A percentile compares a stretch with the other conserved stretches of the same genome.
phyloP scores from a whole-genome alignment of 257 asterid genomes.

The Leonotis leonurus region DNA sequence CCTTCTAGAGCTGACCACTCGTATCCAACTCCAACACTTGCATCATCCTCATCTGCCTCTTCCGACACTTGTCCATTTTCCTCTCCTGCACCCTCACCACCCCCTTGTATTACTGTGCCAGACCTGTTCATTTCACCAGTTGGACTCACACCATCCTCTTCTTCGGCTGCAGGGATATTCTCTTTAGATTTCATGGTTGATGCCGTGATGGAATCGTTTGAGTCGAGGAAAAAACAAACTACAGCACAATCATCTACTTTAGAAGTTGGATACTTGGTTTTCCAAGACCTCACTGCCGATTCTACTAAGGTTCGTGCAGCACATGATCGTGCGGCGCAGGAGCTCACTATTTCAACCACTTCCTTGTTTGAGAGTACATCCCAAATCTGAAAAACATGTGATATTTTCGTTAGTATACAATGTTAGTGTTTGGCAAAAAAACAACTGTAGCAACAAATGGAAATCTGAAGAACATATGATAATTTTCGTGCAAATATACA shows the following conservation, averaged over 20 bases:
- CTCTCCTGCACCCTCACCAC: too few species aligned
- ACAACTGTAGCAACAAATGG: not conserved
- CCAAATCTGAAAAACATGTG: constrained; percentile 74
- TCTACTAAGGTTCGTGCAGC: constrained; percentile 63
- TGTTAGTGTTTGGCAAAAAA: too few species aligned
- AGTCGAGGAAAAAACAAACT: constrained; percentile 71
- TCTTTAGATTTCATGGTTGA: constrained; percentile 29
- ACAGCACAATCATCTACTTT: constrained; percentile 82
- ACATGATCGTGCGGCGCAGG: constrained; percentile 44
- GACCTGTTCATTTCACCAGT: constrained; percentile 27
- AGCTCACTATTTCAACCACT: constrained; percentile 55
- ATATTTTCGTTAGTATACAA: too few species aligned
- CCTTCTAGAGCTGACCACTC: constrained; percentile 81
- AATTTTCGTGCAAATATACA: too few species aligned
- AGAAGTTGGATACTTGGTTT: constrained; percentile 66
- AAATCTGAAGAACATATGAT: too few species aligned
- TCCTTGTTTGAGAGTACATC: constrained; percentile 82
- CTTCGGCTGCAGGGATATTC: constrained; percentile 21
- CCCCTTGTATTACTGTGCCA: too few species aligned
- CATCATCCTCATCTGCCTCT: constrained; percentile 29
- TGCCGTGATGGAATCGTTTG: constrained; percentile 29
- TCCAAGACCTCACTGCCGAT: constrained; percentile 68
- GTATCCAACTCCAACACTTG: constrained; percentile 26
- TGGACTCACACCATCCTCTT: constrained; percentile 24
- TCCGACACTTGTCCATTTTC: constrained; percentile 29